Conservation (phyloP, 805 yeast genomes). For the Sugiyamaella boreocaroliniensis region DNA sequence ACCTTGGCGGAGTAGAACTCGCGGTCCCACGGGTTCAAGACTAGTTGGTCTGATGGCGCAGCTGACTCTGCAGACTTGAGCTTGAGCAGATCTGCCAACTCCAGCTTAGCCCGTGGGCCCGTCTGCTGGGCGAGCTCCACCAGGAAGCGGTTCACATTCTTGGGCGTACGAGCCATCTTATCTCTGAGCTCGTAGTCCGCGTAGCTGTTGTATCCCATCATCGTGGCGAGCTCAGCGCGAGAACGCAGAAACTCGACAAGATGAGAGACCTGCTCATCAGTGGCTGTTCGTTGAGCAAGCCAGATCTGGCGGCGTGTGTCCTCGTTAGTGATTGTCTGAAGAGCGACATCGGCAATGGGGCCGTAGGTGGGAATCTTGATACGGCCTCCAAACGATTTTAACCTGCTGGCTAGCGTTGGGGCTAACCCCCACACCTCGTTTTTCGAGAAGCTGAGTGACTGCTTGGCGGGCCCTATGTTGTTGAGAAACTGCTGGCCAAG, state of each 20-base stretch:
- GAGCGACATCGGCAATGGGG: constrained; percentile 54
- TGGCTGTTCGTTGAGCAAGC: constrained; percentile 64
- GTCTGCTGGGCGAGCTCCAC: constrained; percentile 48
- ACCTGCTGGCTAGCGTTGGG: constrained; percentile 24
- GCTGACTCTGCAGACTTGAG: constrained; percentile 27
- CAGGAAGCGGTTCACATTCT: constrained; percentile 66
- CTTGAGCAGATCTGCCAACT: constrained; percentile 38
- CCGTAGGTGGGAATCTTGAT: constrained; percentile 56
- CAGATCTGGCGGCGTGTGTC: constrained; percentile 61
- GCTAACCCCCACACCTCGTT: constrained; percentile 29
- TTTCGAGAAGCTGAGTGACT: constrained; percentile 18
- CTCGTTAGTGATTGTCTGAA: constrained; percentile 52
- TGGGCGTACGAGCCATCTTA: constrained; percentile 82
- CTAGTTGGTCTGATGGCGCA: constrained; percentile 17
- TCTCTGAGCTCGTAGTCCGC: constrained; percentile 78
- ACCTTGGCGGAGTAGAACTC: constrained; percentile 49
- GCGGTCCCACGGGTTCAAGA: constrained; percentile 84
- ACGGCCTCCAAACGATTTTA: constrained; percentile 32
- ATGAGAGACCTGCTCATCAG: constrained; percentile 52
- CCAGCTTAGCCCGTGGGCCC: constrained; percentile 50
- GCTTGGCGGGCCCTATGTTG: constrained; percentile 33
- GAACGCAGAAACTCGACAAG: constrained; percentile 55
- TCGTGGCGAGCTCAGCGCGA: constrained; percentile 62
- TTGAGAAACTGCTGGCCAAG: constrained; percentile 72
- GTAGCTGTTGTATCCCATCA: constrained; percentile 64